Evolutionary conservation across 371 early-diverging fungal genomes (phyloP).

Genomic region (Synchytrium microbalum): DNA sequence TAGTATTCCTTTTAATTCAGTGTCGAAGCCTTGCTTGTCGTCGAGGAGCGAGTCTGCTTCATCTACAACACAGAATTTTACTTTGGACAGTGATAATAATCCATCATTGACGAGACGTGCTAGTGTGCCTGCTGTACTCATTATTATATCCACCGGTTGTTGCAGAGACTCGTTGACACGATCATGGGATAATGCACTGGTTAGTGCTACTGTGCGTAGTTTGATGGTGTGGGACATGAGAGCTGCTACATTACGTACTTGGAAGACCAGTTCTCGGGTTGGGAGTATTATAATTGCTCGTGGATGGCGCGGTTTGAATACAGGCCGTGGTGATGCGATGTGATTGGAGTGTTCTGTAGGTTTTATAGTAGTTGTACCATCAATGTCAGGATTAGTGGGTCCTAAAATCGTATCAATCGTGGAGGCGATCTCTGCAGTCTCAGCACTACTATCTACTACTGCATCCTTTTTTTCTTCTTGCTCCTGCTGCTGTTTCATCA

Average conservation of each 20-base stretch:
- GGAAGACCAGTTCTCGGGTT: slow-evolving; percentile 91
- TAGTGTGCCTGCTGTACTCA: neutral
- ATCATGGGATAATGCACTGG: neutral
- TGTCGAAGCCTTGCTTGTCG: neutral
- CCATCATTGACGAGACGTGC: neutral
- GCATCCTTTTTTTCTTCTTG: slow-evolving; percentile 13
- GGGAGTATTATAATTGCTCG: slow-evolving; percentile 93
- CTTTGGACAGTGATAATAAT: neutral
- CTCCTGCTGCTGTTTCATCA: slow-evolving; percentile 1
- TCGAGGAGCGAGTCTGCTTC: neutral
- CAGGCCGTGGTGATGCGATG: neutral
- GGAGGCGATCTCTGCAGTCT: slow-evolving; percentile 15
- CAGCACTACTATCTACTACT: slow-evolving; percentile 5
- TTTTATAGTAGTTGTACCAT: slow-evolving; percentile 23
- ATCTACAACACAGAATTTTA: slow-evolving; percentile 19
- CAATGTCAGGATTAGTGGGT: slow-evolving; percentile 6
- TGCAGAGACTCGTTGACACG: neutral
- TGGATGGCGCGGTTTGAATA: slow-evolving; percentile 44
- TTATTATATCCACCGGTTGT: neutral
- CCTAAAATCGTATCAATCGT: slow-evolving; percentile 10
- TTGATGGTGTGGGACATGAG: slow-evolving; percentile 60
- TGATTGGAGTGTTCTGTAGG: slow-evolving; percentile 31
- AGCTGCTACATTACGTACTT: slow-evolving; percentile 87
- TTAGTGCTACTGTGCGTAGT: slow-evolving; percentile 50
- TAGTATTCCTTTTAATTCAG: neutral